Evolutionary conservation across 441 rosid species (phyloP), one percentile per base, ranked within the genome.

Genomic region (Populus tomentosa): DNA sequence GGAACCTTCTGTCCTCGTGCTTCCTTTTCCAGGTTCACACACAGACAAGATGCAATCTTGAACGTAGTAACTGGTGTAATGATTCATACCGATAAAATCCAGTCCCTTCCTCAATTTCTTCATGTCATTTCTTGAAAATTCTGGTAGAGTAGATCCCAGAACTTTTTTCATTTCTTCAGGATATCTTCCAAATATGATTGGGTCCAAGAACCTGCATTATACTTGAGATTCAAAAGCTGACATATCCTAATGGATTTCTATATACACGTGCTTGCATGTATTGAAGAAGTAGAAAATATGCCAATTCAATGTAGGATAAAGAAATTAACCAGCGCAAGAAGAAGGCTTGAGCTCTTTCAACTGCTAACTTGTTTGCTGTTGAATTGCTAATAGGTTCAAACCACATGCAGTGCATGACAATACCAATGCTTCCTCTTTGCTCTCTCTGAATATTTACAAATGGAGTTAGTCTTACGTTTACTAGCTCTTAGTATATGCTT

Each of bases 21-120:
- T 81, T 79, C 94, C 94, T 5, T 32, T 28, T 67, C 93, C 97
- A 6, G 82, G 78, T 67, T 84, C 84, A 77, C 95, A 90, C 16
- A 11, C 53, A 20, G 88, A 74, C 69, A 68, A 78, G 62, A 90
- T 72, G 84, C 97, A 91, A 74, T 91, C 97, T 70, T 86, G 77
- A 36, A 84, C 69, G 73, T 88, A 89, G 81, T 38, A 83, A 81
- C 94, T 89, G 20, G 84, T 83, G 66, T 94, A 94, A 33, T 90
- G 90, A 81, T 94, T 91, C 70, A 94, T 80, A 33, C 95, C 94
- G 61, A 91, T 80, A 74, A 93, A 93, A 75, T 93, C 94, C 59
- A 89, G 70, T 28, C 85, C 84, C 14, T 59, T 82, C 71, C 76
- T 83, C 74, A 90, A 78, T 56, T 26, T 85, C 69, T 84, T 79